Evolutionary conservation across 306 rosid genomes (phyloP).

Genomic region (Neltuma alba): DNA sequence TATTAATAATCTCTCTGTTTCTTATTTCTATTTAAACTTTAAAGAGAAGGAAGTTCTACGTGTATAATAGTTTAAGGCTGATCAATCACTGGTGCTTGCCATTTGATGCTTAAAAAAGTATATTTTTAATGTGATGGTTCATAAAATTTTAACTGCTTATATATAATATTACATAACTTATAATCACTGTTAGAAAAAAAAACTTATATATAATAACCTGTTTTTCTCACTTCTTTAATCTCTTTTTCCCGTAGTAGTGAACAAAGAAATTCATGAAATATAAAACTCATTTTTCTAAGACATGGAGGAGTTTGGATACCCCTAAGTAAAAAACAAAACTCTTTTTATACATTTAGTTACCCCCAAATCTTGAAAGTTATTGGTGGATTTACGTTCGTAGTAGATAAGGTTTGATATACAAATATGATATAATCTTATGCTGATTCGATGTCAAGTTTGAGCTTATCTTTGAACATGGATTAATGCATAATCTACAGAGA

Average conservation of each 20-base stretch:
- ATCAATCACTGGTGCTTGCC: too few relatives aligned
- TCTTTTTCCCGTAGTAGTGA: not conserved
- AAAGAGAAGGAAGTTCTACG: too few relatives aligned
- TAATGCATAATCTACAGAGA: not conserved
- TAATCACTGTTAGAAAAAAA: too few relatives aligned
- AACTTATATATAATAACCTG: too few relatives aligned
- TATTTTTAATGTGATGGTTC: not conserved
- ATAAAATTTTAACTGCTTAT: not conserved
- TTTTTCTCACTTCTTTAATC: not conserved
- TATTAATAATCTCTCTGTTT: too few relatives aligned
- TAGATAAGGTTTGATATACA: constrained; percentile 20
- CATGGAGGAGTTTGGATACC: too few relatives aligned
- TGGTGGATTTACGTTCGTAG: not conserved
- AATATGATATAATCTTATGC: constrained; percentile 37
- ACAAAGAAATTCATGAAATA: not conserved
- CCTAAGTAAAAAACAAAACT: too few relatives aligned
- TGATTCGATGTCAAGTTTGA: constrained; percentile 31
- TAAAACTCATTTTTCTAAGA: not conserved
- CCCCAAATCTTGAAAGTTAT: too few relatives aligned
- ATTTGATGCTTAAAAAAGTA: too few relatives aligned
- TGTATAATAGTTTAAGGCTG: too few relatives aligned
- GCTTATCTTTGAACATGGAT: constrained; percentile 24
- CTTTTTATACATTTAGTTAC: too few relatives aligned
- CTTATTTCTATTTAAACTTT: too few relatives aligned
- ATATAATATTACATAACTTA: not conserved